A percentile compares a stretch with the other conserved stretches of the same genome.
Evolutionary conservation across 129 eudicot genomes (phyloP).

Genomic region (Flaveria trinervia): DNA sequence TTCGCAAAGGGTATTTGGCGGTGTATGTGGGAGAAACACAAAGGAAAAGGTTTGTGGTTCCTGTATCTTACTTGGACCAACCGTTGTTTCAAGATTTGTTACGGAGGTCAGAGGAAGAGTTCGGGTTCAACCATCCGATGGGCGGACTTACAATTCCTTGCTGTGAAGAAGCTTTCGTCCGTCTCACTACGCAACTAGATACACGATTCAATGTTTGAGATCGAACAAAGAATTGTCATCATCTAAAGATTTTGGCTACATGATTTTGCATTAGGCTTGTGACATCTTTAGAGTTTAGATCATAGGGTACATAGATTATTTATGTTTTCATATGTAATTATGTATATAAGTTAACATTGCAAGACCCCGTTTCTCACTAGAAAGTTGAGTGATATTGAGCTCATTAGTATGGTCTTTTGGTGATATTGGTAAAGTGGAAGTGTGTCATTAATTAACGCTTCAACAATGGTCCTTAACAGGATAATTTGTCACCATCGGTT

Average conservation of each 20-base stretch:
- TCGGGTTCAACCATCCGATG: constrained; percentile 48
- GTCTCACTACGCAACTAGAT: constrained; percentile 27
- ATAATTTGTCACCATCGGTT: too few species aligned
- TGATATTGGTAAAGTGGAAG: too few species aligned
- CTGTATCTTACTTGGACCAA: constrained; percentile 42
- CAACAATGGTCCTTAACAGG: too few species aligned
- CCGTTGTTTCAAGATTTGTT: constrained; percentile 50
- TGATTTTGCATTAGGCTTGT: not conserved
- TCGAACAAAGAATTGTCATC: not conserved
- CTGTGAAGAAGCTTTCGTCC: constrained; percentile 39
- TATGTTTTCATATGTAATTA: not conserved
- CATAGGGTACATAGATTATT: not conserved
- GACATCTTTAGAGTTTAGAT: constrained; percentile 13
- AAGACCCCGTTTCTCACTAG: not conserved
- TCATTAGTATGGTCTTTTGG: not conserved
- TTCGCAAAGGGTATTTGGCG: constrained; percentile 49
- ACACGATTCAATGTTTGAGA: constrained; percentile 17
- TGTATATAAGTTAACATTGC: not conserved
- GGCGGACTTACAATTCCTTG: constrained; percentile 62
- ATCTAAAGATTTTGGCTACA: constrained; percentile 12
- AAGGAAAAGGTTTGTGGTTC: constrained; percentile 45
- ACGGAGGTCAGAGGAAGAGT: constrained; percentile 50
- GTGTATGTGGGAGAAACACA: constrained; percentile 50
- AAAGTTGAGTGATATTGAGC: not conserved
- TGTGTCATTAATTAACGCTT: too few species aligned